Percentiles rank a stretch among this genome's conserved stretches.
Conservation (phyloP, 257 asterid species). For the Phtheirospermum japonicum region DNA sequence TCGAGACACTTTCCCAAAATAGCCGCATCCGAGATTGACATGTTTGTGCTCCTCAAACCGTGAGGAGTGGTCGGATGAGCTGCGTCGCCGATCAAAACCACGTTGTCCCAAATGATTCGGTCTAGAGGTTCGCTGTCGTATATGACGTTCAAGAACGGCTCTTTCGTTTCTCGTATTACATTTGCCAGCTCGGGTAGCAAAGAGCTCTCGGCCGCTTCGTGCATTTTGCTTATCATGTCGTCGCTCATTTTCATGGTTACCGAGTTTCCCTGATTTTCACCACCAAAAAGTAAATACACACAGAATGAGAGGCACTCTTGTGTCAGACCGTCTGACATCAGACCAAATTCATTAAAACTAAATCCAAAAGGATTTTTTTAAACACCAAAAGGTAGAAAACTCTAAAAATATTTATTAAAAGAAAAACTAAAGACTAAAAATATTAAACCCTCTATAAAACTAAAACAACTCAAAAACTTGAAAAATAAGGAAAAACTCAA, state of each 20-base stretch:
- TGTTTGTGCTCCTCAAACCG: constrained; percentile 92
- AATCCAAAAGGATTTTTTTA: too few species aligned
- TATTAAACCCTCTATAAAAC: too few species aligned
- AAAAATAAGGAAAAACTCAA: too few species aligned
- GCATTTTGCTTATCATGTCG: constrained; percentile 61
- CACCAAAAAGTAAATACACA: background rate
- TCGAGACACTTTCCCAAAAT: constrained; percentile 70
- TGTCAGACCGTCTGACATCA: too few species aligned
- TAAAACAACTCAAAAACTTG: too few species aligned
- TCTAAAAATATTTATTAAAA: too few species aligned
- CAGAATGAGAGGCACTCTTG: too few species aligned
- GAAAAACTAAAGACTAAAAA: too few species aligned
- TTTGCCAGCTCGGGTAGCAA: constrained; percentile 65
- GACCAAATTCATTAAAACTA: too few species aligned
- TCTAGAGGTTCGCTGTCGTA: constrained; percentile 69
- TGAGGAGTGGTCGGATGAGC: constrained; percentile 96
- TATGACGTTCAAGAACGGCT: constrained; percentile 77
- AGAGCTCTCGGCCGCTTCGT: constrained; percentile 56
- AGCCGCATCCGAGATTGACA: constrained; percentile 81
- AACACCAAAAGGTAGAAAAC: too few species aligned
- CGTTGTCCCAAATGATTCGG: constrained; percentile 62
- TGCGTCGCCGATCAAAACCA: constrained; percentile 79
- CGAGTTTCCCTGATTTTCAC: constrained; percentile 54
- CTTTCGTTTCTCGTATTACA: constrained; percentile 57
- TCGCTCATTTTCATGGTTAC: constrained; percentile 75